A percentile compares a stretch with the other conserved stretches of the same genome.
phyloP scores from a whole-genome alignment of 176 grass and related monocot species.

The Melocanna baccifera region DNA sequence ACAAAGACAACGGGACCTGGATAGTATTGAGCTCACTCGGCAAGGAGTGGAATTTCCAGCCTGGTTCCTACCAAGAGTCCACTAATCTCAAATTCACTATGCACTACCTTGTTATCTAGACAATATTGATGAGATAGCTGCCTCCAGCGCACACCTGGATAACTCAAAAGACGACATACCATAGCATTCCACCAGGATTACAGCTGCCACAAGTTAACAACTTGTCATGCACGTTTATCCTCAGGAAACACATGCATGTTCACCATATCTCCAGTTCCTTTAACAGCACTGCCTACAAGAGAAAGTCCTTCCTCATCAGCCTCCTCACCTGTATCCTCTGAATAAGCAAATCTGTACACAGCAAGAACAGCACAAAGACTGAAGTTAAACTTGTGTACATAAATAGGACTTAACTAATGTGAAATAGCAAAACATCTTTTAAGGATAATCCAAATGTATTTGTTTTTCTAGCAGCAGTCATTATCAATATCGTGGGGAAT shows the following conservation, averaged over 20 bases:
- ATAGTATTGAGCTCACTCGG: neutral
- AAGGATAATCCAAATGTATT: neutral
- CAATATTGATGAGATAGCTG: neutral
- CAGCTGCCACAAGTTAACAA: constrained; percentile 20
- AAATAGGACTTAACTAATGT: neutral
- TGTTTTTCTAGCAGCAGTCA: neutral
- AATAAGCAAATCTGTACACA: constrained; percentile 78
- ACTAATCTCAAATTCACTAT: constrained; percentile 12
- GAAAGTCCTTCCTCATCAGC: constrained; percentile 88
- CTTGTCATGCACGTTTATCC: constrained; percentile 80
- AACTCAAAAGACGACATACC: constrained; percentile 43
- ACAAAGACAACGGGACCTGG: neutral
- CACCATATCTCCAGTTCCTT: constrained; percentile 85
- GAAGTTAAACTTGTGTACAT: neutral
- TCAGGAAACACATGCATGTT: constrained; percentile 86
- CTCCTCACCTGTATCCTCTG: constrained; percentile 82
- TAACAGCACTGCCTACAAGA: constrained; percentile 66
- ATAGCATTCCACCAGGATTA: constrained; percentile 44
- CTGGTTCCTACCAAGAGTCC: neutral
- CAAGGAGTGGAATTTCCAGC: neutral
- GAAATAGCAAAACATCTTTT: constrained; percentile 15
- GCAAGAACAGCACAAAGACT: constrained; percentile 10
- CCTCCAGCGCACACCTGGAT: neutral
- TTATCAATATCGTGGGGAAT: neutral
- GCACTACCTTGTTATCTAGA: neutral